Conservation (phyloP, 257 asterid species). For the Solanum pinnatisectum region DNA sequence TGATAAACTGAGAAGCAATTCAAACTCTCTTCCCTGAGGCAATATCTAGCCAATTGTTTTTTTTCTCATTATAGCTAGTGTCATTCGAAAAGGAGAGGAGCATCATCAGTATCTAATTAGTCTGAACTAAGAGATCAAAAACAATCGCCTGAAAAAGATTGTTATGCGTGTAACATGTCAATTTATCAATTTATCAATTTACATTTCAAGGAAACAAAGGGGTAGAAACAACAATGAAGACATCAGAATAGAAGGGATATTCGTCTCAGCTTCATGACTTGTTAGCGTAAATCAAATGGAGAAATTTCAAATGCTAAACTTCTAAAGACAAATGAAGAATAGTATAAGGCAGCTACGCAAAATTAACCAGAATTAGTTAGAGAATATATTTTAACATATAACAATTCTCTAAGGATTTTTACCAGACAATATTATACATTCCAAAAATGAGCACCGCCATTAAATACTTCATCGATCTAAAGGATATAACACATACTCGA, state of each 20-base stretch:
- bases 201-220: background rate
- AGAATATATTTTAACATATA: background rate
- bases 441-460: background rate
- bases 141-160: background rate
- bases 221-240: background rate
- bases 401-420: background rate
- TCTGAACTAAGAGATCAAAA: background rate
- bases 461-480: background rate
- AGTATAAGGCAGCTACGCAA: background rate
- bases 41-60: background rate
- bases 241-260: background rate
- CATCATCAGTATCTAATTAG: background rate
- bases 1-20: background rate
- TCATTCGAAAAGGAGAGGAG: background rate
- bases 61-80: background rate
- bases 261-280: background rate
- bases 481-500: background rate
- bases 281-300: background rate
- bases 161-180: background rate
- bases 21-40: background rate
- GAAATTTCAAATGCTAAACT: background rate
- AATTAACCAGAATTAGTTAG: background rate
- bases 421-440: background rate
- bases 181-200: background rate
- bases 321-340: background rate